phyloP scores from a whole-genome alignment of 2,329 filamentous ascomycete species.

The Dothistroma pini region DNA sequence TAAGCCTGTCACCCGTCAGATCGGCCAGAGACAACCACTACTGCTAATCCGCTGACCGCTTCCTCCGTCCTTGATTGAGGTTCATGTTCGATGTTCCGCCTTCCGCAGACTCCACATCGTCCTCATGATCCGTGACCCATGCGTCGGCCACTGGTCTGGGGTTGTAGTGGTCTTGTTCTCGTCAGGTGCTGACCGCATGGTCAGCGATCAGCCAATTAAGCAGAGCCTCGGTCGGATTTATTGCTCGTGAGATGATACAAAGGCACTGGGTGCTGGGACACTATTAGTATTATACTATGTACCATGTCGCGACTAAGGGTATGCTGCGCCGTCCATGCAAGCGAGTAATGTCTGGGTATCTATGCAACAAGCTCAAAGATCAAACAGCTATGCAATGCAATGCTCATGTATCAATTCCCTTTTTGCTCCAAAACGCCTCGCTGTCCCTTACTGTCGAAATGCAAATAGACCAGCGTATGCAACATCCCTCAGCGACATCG shows the following conservation, averaged over 20 bases:
- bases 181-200: not conserved
- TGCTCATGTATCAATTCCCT: not conserved
- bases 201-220: not conserved
- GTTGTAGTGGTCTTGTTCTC: not conserved
- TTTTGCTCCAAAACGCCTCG: slow-evolving; percentile 1
- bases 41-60: not conserved
- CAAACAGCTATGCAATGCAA: not conserved
- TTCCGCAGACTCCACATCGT: not conserved
- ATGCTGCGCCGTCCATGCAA: not conserved
- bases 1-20: no score
- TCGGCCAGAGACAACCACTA: no score
- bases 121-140: not conserved
- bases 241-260: not conserved
- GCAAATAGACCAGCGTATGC: not conserved
- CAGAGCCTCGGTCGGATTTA: not conserved
- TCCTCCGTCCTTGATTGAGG: not conserved
- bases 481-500: not conserved
- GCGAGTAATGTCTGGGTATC: slow-evolving; percentile 1
- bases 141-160: not conserved
- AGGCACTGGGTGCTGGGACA: not conserved
- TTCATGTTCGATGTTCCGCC: not conserved
- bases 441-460: not conserved
- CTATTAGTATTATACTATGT: not conserved
- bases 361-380: not conserved
- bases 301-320: not conserved